These are phyloP conservation scores for Phlegmacium glaucopus DNA, from an alignment of 768 basidiomycete species.

Conservation along the genomic window DNA sequence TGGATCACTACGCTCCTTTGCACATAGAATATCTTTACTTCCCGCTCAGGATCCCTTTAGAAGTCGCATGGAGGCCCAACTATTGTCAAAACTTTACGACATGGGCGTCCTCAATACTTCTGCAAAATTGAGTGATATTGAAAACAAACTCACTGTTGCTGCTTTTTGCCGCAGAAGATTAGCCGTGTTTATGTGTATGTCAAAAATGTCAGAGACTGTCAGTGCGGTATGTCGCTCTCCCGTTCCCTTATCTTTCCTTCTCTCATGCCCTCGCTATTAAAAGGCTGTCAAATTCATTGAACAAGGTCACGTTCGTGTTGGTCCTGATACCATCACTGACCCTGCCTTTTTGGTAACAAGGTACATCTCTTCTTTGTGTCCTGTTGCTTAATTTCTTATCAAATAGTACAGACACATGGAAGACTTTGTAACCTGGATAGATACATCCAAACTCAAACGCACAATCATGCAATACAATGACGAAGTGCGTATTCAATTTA, in stretches of 20 bases:
- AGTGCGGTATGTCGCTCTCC: slow-evolving; percentile 65
- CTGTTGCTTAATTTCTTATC: slow-evolving; percentile 1
- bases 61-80: slow-evolving; percentile 74
- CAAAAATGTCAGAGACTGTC: slow-evolving; percentile 95
- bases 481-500: slow-evolving; percentile 51
- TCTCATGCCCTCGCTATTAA: slow-evolving; percentile 5
- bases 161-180: slow-evolving; percentile 91
- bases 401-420: slow-evolving; percentile 77
- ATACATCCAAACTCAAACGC: slow-evolving; percentile 94
- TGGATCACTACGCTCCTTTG: slow-evolving; percentile 79
- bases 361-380: slow-evolving; percentile 32
- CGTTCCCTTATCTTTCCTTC: slow-evolving; percentile 2
- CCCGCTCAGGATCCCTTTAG: slow-evolving; percentile 90
- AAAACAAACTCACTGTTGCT: slow-evolving; percentile 94
- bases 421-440: slow-evolving; percentile 99
- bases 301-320: slow-evolving; percentile 96
- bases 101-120: slow-evolving; percentile 87
- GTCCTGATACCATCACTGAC: slow-evolving; percentile 93
- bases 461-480: slow-evolving; percentile 97
- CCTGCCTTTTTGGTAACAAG: slow-evolving; percentile 94
- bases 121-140: slow-evolving; percentile 90
- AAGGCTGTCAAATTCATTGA: slow-evolving; percentile 97
- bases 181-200: slow-evolving; percentile 88
- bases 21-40: slow-evolving; percentile 83
- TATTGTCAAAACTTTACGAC: slow-evolving; percentile 95